Base-by-base conservation (phyloP, 768 basidiomycete species). In the Udeniomyces megalosporus region DNA sequence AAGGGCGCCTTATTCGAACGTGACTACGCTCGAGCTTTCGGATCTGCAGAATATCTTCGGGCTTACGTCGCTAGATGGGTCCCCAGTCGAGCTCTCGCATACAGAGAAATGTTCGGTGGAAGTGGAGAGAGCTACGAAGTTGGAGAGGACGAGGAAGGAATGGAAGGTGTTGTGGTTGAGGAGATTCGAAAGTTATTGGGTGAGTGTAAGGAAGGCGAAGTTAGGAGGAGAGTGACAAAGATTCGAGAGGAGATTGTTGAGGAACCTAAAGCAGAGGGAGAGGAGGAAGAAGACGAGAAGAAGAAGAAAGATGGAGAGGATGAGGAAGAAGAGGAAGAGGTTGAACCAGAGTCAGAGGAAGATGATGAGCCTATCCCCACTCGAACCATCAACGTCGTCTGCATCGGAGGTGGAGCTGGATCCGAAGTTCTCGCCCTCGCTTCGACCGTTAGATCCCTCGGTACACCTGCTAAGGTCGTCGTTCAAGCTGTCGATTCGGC, bases 21-120 rank as follows among this genome's bases (percentile, higher is more conserved):
- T 3, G 58, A 65, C 53, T 65, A 65, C 52, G 57, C 51, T 17
- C 42, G 38, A 24, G 63, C 63, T 17, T 65, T 65, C 52, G 62
- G 48, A 2, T 51, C 34, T 34, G 45, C 52, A 8, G 58, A 65
- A 4, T 65, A 55, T 38, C 63, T 65, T 14, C 52, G 58, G 14
- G 63, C 63, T 0, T 65, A 65, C 47, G 57, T 65, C 53, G 63
- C 63, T 3, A 50, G 63, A 15, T 65, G 63, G 63, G 63, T 65
- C 0, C 63, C 63, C 20, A 46, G 58, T 11, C 44, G 63, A 12
- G 63, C 63, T 14, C 38, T 65, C 22, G 63, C 52, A 0, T 65
- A 65, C 52, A 29, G 63, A 32, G 63, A 59, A 22, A 59, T 65
- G 57, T 34, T 65, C 6, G 57, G 57, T 8, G 63, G 58, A 11